Evolutionary conservation across 108 stramenopile species (phyloP).

Genomic region (Skeletonema marinoi): DNA sequence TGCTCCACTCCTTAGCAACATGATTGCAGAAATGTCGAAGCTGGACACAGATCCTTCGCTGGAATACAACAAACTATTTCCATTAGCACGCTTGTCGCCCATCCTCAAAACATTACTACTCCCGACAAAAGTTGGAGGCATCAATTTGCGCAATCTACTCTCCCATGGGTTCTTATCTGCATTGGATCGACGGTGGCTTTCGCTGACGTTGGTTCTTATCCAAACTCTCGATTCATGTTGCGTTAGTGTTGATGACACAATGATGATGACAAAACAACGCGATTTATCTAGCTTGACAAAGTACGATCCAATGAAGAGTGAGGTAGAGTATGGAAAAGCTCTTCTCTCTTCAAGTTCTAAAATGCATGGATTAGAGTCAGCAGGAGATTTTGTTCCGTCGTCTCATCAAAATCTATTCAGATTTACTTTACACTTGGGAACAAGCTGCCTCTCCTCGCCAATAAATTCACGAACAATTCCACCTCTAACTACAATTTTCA

Average conservation of each 20-base stretch:
- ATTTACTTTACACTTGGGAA: slow-evolving; percentile 9
- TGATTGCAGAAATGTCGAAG: slow-evolving; percentile 24
- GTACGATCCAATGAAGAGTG: slow-evolving; percentile 17
- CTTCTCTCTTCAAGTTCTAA: background rate
- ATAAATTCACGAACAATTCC: background rate
- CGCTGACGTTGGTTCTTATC: slow-evolving; percentile 49
- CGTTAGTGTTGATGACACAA: background rate
- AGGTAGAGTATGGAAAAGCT: slow-evolving; percentile 6
- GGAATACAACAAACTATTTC: background rate
- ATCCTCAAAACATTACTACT: slow-evolving; percentile 52
- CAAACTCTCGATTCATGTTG: slow-evolving; percentile 21
- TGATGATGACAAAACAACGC: background rate
- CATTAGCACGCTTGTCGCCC: background rate
- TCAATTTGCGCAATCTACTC: slow-evolving; percentile 75
- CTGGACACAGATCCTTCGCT: background rate
- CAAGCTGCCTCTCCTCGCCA: background rate
- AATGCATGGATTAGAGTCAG: slow-evolving; percentile 5
- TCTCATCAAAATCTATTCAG: slow-evolving; percentile 10
- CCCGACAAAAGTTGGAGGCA: slow-evolving; percentile 43
- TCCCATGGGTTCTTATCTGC: slow-evolving; percentile 70
- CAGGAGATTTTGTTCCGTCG: slow-evolving; percentile 8
- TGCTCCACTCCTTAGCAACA: slow-evolving; percentile 29
- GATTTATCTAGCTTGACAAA: slow-evolving; percentile 3
- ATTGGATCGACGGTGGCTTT: slow-evolving; percentile 63
- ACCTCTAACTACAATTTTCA: slow-evolving; percentile 30